Evolutionary conservation across 306 rosid genomes (phyloP).

Genomic region (Hippophae rhamnoides): DNA sequence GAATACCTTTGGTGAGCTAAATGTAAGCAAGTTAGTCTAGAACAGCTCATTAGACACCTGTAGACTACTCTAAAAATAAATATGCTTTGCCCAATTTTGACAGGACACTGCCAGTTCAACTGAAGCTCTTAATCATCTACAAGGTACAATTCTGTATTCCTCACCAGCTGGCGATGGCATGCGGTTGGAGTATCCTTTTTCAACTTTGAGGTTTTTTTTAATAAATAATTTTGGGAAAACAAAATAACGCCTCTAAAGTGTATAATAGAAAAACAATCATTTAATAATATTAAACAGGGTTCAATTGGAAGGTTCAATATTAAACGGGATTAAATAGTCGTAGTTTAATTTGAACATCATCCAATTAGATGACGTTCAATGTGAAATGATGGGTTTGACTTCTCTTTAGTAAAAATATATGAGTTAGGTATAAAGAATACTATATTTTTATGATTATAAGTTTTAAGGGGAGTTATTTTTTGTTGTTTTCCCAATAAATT

Average conservation of each 20-base stretch:
- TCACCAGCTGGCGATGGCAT: conserved; percentile 80
- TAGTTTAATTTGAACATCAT: no score
- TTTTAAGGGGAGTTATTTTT: not conserved
- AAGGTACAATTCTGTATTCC: conserved; percentile 72
- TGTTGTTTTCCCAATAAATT: not conserved
- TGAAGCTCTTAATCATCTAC: conserved; percentile 61
- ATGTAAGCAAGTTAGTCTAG: not conserved
- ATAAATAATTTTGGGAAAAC: no score
- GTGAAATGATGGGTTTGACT: no score
- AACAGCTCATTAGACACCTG: not conserved
- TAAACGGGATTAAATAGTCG: no score
- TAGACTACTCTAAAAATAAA: not conserved
- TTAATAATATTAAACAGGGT: no score
- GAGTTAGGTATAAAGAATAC: not conserved
- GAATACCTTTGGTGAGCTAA: no score
- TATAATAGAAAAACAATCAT: no score
- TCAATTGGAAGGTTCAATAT: no score
- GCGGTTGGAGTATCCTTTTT: conserved; percentile 84
- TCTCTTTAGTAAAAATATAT: not conserved
- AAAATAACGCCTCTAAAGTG: no score
- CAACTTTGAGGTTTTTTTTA: not conserved
- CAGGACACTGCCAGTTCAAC: conserved; percentile 67
- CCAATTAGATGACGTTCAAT: no score
- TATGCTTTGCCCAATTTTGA: conserved; percentile 11
- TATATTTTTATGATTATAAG: no score